These are phyloP conservation scores for Pythium monospermum DNA, from an alignment of 352 stramenopile genomes.

Conservation along the genomic window DNA sequence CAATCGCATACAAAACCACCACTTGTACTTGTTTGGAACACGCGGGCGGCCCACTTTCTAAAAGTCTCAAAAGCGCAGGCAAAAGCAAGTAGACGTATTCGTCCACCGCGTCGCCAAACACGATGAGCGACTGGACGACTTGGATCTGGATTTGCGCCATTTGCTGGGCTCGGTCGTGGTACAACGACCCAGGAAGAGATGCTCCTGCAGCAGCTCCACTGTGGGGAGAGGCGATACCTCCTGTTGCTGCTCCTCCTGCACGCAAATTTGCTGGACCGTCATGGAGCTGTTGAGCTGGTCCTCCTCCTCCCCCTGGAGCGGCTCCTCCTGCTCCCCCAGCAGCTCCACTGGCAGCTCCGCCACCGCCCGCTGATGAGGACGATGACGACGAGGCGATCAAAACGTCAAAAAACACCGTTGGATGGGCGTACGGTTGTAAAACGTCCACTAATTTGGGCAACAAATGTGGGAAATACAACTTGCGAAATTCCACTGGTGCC, in stretches of 20 bases:
- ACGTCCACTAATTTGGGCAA: conserved; percentile 86
- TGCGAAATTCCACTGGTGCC: conserved; percentile 79
- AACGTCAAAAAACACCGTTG: conserved; percentile 41
- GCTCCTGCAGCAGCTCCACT: too few species aligned
- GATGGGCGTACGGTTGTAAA: conserved; percentile 65
- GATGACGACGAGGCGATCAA: conserved; percentile 13
- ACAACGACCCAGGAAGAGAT: too few species aligned
- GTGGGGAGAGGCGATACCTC: not conserved
- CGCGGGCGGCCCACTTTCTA: too few species aligned
- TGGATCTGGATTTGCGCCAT: conserved; percentile 64
- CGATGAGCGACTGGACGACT: conserved; percentile 85
- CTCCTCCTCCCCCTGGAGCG: conserved; percentile 5
- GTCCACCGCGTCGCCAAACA: conserved; percentile 89
- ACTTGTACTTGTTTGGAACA: conserved; percentile 84
- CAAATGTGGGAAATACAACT: conserved; percentile 86
- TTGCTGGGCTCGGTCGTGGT: conserved; percentile 15
- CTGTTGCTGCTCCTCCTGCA: too few species aligned
- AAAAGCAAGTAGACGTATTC: conserved; percentile 95
- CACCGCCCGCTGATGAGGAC: not conserved
- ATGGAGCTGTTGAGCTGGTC: too few species aligned
- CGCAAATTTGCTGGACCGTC: too few species aligned
- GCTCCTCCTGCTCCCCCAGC: not conserved
- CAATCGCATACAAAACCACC: conserved; percentile 63
- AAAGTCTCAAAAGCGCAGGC: conserved; percentile 90
- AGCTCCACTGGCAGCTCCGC: not conserved